A percentile compares a stretch with the other conserved stretches of the same genome.
These are phyloP conservation scores for Candida takata DNA, from an alignment of 805 yeast genomes.

Conservation along the genomic window DNA sequence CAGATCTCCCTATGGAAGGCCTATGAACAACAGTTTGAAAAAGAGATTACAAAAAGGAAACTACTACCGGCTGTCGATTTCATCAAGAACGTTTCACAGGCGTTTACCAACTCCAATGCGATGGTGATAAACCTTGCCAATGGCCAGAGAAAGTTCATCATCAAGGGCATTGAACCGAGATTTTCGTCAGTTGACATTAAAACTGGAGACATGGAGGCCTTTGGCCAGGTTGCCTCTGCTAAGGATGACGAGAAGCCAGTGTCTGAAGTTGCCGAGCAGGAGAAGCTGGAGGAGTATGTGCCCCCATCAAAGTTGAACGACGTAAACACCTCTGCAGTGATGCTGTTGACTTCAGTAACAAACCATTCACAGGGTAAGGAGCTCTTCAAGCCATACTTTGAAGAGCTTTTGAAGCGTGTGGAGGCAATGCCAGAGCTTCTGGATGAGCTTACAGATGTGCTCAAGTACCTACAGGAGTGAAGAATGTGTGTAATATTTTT, in stretches of 20 bases:
- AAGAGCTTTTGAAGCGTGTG: constrained; percentile 26
- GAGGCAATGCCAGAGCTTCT: constrained; percentile 29
- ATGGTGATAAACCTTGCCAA: constrained; percentile 74
- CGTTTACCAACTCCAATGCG: constrained; percentile 84
- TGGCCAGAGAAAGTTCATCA: constrained; percentile 74
- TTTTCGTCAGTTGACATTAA: constrained; percentile 42
- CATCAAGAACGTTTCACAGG: constrained; percentile 86
- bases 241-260: constrained; percentile 2
- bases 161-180: constrained; percentile 92
- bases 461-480: constrained; percentile 16
- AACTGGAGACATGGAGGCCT: constrained; percentile 38
- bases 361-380: constrained; percentile 27
- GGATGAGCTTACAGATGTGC: constrained; percentile 22
- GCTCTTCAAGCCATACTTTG: constrained; percentile 26
- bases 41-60: constrained; percentile 43
- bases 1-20: constrained; percentile 95
- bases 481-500: too few relatives aligned
- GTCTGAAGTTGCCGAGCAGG: constrained; percentile 11
- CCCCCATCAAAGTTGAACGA: constrained; percentile 31
- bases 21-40: constrained; percentile 80
- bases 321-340: constrained; percentile 32
- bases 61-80: constrained; percentile 93
- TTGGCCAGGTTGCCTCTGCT: constrained; percentile 8
- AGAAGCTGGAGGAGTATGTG: constrained; percentile 14
- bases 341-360: constrained; percentile 30